Conservation (phyloP, 371 early-diverging fungal species). For the Aphelidium insulamus region DNA sequence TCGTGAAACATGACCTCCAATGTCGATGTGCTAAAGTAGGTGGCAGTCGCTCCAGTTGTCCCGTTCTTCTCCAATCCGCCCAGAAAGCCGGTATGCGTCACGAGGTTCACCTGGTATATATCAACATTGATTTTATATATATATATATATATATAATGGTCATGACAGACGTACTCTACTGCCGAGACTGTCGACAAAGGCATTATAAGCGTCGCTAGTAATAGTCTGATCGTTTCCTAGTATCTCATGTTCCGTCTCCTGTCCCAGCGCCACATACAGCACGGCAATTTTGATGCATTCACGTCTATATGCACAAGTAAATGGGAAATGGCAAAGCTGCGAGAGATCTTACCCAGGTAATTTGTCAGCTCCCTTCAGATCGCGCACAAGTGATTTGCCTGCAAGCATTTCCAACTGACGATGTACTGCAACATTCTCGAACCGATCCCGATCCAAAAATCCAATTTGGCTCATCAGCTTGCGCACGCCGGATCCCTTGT, state of each 20-base stretch:
- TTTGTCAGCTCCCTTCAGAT: conserved; percentile 48
- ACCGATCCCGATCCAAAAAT: conserved; percentile 35
- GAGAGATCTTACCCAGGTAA: conserved; percentile 32
- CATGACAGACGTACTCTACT: too few relatives aligned
- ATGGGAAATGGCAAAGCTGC: neutral
- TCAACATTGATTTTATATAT: neutral
- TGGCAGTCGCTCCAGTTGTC: conserved; percentile 49
- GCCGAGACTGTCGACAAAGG: conserved; percentile 64
- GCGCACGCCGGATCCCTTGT: too few relatives aligned
- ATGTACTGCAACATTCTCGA: conserved; percentile 46
- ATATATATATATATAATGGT: too few relatives aligned
- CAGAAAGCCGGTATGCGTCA: conserved; percentile 56
- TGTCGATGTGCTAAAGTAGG: conserved; percentile 58
- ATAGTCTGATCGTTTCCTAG: conserved; percentile 41
- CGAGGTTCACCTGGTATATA: conserved; percentile 63
- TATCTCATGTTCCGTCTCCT: conserved; percentile 66
- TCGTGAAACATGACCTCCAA: conserved; percentile 84
- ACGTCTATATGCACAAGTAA: conserved; percentile 11
- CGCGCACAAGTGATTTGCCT: conserved; percentile 37
- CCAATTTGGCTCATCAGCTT: conserved; percentile 51
- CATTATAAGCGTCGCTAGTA: conserved; percentile 35
- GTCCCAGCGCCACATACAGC: conserved; percentile 73
- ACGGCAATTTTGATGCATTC: conserved; percentile 76
- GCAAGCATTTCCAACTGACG: conserved; percentile 37
- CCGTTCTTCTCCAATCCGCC: conserved; percentile 66